Evolutionary conservation across 768 basidiomycete species (phyloP).

Genomic region (Leccinum obscurum): DNA sequence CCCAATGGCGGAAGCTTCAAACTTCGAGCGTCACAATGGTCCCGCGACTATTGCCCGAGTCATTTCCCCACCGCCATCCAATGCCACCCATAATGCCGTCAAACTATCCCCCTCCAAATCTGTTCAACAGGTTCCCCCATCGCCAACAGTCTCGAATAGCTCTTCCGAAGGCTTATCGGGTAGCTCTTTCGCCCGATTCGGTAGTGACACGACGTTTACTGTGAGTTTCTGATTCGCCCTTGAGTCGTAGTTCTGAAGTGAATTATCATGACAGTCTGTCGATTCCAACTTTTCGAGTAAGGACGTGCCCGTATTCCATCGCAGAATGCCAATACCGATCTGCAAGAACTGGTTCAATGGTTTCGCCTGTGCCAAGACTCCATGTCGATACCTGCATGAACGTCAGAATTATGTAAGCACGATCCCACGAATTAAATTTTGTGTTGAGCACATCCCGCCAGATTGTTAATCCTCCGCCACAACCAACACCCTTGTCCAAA

Average conservation of each 20-base stretch:
- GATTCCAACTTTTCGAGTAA: constrained; percentile 12
- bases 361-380: accelerated
- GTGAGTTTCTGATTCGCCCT: constrained; percentile 4
- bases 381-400: constrained; percentile 15
- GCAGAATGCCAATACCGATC: neutral
- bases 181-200: constrained; percentile 6
- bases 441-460: neutral
- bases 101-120: constrained; percentile 7
- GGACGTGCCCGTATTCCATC: neutral
- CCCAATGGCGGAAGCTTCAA: neutral
- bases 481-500: neutral
- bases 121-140: constrained; percentile 3
- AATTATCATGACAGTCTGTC: constrained; percentile 16
- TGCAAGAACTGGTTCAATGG: constrained; percentile 10
- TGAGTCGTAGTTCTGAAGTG: neutral
- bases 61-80: constrained; percentile 10
- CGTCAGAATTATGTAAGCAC: constrained; percentile 14
- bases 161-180: constrained; percentile 24
- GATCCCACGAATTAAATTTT: neutral
- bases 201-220: constrained; percentile 25
- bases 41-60: neutral
- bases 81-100: constrained; percentile 1
- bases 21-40: constrained; percentile 10
- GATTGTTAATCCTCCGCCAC: neutral
- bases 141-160: constrained; percentile 12